Conservation (phyloP, 2,329 filamentous ascomycete genomes). For the Aphanoascus verrucosus region DNA sequence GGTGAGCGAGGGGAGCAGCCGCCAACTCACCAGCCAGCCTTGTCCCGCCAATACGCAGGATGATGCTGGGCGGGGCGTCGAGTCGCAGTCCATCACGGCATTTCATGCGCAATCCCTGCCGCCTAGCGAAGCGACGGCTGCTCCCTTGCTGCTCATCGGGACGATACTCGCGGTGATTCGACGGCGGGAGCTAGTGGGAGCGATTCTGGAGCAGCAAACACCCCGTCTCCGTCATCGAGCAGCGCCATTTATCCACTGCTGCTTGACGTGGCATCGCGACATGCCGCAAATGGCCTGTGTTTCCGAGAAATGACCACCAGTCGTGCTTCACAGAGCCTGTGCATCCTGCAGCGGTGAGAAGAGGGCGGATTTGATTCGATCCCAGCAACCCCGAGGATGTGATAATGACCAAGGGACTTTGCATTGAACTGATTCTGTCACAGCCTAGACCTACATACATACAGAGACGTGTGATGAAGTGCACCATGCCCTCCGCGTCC, state of each 20-base stretch:
- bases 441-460: not conserved
- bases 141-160: not conserved
- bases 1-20: not conserved
- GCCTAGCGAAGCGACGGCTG: conserved; percentile 3
- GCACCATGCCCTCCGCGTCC: not conserved
- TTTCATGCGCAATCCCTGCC: not conserved
- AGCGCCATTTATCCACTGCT: not conserved
- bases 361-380: conserved; percentile 11
- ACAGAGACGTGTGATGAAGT: not conserved
- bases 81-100: not conserved
- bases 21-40: conserved; percentile 11
- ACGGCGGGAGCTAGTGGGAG: conserved; percentile 5
- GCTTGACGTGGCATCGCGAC: conserved; percentile 9
- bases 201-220: conserved; percentile 1
- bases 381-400: conserved; percentile 3
- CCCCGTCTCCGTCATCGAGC: not conserved
- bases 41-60: not conserved
- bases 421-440: not conserved
- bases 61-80: conserved; percentile 7
- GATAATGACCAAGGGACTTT: conserved; percentile 2
- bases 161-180: not conserved
- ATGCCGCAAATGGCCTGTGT: conserved; percentile 1
- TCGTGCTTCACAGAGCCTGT: not conserved
- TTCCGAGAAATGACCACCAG: conserved; percentile 1
- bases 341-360: not conserved